Evolutionary conservation across 148 eudicot genomes (phyloP).

Genomic region (Camellia lanceoleosa): DNA sequence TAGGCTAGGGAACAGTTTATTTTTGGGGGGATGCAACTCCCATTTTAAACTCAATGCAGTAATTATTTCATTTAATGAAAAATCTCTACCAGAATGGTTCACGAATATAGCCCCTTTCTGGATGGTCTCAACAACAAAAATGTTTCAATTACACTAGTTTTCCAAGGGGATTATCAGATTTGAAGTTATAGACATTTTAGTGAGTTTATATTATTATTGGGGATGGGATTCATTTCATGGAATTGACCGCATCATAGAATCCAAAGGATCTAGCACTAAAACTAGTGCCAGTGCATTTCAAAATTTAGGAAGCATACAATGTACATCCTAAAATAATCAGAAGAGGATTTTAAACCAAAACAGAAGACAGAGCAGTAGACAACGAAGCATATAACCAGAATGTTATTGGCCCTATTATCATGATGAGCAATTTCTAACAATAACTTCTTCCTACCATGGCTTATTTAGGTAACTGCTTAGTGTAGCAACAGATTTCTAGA

Average conservation of each 20-base stretch:
- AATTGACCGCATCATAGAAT: too few relatives aligned
- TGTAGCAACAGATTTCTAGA: background rate
- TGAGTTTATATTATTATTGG: too few relatives aligned
- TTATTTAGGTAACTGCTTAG: background rate
- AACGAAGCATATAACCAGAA: background rate
- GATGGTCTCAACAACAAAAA: background rate
- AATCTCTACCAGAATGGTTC: background rate
- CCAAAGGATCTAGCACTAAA: too few relatives aligned
- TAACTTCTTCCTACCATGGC: background rate
- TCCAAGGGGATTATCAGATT: background rate
- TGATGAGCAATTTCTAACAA: background rate
- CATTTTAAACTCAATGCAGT: too few relatives aligned
- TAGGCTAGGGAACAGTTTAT: too few relatives aligned
- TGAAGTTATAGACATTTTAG: background rate
- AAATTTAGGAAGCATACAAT: background rate
- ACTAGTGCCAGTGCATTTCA: background rate
- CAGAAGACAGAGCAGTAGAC: background rate
- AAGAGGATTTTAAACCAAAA: background rate
- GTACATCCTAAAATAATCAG: background rate
- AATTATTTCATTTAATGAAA: background rate
- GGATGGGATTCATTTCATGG: too few relatives aligned
- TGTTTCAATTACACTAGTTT: background rate
- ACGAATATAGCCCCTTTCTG: background rate
- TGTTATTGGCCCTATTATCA: background rate
- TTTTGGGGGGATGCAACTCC: too few relatives aligned